A percentile compares a stretch with the other conserved stretches of the same genome.
Conservation (phyloP, 2,329 filamentous ascomycete genomes). For the Fusarium newnesense region DNA sequence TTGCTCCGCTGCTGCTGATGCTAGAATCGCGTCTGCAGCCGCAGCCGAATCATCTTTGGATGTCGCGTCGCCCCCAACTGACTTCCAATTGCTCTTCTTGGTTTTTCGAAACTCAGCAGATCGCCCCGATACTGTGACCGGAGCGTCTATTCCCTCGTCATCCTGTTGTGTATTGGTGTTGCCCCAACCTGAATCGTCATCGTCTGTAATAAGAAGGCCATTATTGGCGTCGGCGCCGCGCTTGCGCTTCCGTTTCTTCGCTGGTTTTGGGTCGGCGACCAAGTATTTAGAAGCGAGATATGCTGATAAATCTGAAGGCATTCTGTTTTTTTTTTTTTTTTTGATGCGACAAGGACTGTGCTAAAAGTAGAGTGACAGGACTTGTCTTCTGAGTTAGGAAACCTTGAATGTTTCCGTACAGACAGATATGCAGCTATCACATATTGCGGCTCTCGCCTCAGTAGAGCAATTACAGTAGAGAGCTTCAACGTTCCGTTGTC, state of each 20-base stretch:
- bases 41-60: constrained; percentile 60
- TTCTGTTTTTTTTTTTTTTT: constrained; percentile 39
- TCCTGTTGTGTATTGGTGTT: constrained; percentile 51
- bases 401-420: constrained; percentile 7
- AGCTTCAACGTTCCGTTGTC: constrained; percentile 11
- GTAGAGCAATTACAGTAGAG: constrained; percentile 14
- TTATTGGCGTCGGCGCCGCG: constrained; percentile 57
- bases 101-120: constrained; percentile 75
- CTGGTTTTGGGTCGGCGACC: constrained; percentile 63
- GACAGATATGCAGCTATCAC: constrained; percentile 41
- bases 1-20: constrained; percentile 75
- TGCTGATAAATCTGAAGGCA: constrained; percentile 74
- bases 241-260: constrained; percentile 74
- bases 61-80: constrained; percentile 60
- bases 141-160: constrained; percentile 65
- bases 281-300: constrained; percentile 96
- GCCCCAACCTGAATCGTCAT: constrained; percentile 67
- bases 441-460: constrained; percentile 20
- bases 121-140: constrained; percentile 60
- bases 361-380: background rate
- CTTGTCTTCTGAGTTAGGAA: constrained; percentile 6
- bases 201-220: constrained; percentile 73
- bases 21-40: constrained; percentile 81
- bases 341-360: background rate
- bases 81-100: constrained; percentile 86